phyloP scores from a whole-genome alignment of 2,329 filamentous ascomycete genomes.

The Talaromyces sp. region DNA sequence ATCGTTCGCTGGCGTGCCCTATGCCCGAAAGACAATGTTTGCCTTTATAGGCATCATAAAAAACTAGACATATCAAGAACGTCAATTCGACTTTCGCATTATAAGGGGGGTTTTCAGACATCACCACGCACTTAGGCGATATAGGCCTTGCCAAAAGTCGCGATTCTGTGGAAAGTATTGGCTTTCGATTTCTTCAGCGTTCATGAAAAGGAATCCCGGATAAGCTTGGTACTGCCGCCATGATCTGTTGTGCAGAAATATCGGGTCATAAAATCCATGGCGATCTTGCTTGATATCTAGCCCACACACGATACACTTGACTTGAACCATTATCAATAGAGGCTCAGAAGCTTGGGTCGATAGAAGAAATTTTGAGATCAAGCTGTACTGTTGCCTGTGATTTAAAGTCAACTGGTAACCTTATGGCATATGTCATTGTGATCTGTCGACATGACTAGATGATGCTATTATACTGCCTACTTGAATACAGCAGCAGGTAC shows the following conservation, averaged over 20 bases:
- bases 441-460: neutral
- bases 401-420: neutral
- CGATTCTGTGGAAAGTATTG: neutral
- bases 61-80: neutral
- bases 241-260: neutral
- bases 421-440: neutral
- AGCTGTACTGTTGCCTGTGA: neutral
- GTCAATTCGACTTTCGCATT: neutral
- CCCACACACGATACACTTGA: neutral
- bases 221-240: neutral
- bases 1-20: neutral
- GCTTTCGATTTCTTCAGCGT: neutral
- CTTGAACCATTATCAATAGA: neutral
- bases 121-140: neutral
- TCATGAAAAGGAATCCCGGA: neutral
- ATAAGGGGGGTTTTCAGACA: neutral
- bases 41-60: neutral
- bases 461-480: neutral
- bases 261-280: neutral
- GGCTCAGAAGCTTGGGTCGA: neutral
- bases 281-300: neutral
- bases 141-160: neutral
- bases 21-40: neutral
- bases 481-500: neutral
- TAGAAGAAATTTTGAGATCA: neutral